phyloP scores from a whole-genome alignment of 495 filamentous ascomycete genomes.

The Talaromyces trachyspermus region DNA sequence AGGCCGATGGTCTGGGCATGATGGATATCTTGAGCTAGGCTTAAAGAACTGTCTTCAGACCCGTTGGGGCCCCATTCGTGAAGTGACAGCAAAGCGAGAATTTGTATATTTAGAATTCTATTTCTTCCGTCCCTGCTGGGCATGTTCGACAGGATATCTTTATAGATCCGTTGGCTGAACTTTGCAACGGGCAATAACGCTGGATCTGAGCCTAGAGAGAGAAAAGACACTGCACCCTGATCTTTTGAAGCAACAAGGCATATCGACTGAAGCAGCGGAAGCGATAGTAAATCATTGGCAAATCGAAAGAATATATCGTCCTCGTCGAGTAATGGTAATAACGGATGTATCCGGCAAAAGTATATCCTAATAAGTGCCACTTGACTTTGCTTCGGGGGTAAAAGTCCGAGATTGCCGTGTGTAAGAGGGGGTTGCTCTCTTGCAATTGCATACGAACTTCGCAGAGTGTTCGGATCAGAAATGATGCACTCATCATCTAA shows the following conservation, averaged over 20 bases:
- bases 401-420: neutral
- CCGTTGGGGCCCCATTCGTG: slow-evolving; percentile 25
- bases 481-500: slow-evolving; percentile 6
- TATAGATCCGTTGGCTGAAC: slow-evolving; percentile 20
- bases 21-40: slow-evolving; percentile 32
- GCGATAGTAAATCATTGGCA: slow-evolving; percentile 11
- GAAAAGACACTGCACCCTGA: slow-evolving; percentile 14
- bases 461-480: neutral
- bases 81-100: slow-evolving; percentile 28
- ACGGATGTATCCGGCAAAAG: slow-evolving; percentile 18
- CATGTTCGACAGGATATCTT: slow-evolving; percentile 17
- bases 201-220: slow-evolving; percentile 14
- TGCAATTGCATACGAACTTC: slow-evolving; percentile 1
- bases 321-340: slow-evolving; percentile 25
- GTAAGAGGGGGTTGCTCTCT: neutral
- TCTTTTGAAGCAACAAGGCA: slow-evolving; percentile 32
- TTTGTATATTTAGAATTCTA: slow-evolving; percentile 23
- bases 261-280: slow-evolving; percentile 21
- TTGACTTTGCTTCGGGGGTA: slow-evolving; percentile 17
- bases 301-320: slow-evolving; percentile 12
- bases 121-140: slow-evolving; percentile 13
- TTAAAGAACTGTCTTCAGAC: slow-evolving; percentile 26
- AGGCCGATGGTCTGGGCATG: slow-evolving; percentile 55
- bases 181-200: slow-evolving; percentile 11
- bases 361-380: slow-evolving; percentile 17